Base-by-base conservation (phyloP, 441 rosid species). In the Omphalea diandra region DNA sequence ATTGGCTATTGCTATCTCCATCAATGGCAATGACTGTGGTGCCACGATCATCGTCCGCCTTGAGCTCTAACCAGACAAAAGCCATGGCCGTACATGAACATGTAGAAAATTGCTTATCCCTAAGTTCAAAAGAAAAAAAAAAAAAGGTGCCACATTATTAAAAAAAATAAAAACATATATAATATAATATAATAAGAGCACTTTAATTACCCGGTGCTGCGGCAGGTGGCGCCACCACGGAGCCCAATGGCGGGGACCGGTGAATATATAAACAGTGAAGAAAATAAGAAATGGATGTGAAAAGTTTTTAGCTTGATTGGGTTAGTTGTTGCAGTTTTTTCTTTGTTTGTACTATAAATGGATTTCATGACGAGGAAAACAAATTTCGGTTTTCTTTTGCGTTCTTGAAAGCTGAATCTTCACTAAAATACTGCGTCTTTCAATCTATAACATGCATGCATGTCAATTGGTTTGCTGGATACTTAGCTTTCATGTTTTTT, bases 1-100 rank as follows among this genome's bases (percentile, higher is more conserved):
- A 72, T 55, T 87, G 90, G 86, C 94, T 90, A 78, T 83, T 86
- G 84, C 75, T 92, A 75, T 84, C 90, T 7, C 18, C 79, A 72
- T 87, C 93, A 52, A 90, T 72, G 5, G 93, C 94, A 41, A 92
- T 68, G 5, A 85, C 91, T 9, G 86, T 86, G 40, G 67, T 46
- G 12, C 76, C 72, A 8, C 31, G 54, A 17, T 35, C 49, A 27
- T n/a, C 75, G 1, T 7, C 35, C 7, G 1, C 18, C 26, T 62
- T 26, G 10, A 26, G 26, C 2, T 44, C 44, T 62, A 75, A 67
- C 20, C 69, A 50, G n/a, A 27, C 17, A 32, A 5, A 58, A 4
- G 64, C 62, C 73, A 63, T 73, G 22, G 4, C 7, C 4, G 33
- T n/a, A n/a, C 7, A 1, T 20, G 7, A 18, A 46, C 18, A 17